phyloP scores from a whole-genome alignment of 106 monocot species.

The Dendrobium nobile region DNA sequence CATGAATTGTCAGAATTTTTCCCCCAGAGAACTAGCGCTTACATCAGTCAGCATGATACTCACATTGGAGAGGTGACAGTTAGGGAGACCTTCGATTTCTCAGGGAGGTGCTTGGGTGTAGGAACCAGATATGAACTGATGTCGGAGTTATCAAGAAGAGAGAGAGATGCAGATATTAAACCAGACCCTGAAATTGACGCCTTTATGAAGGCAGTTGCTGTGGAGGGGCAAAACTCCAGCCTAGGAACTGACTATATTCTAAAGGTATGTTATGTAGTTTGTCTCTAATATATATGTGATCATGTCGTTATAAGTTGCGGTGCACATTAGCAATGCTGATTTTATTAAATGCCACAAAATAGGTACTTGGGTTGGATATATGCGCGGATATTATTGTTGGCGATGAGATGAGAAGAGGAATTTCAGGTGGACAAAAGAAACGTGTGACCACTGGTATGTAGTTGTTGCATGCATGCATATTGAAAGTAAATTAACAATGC shows the following conservation, averaged over 20 bases:
- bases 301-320: neutral
- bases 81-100: slow-evolving; percentile 80
- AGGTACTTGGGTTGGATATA: slow-evolving; percentile 74
- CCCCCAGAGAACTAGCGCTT: slow-evolving; percentile 79
- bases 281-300: neutral
- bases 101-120: slow-evolving; percentile 64
- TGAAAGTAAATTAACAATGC: neutral
- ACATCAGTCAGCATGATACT: slow-evolving; percentile 83
- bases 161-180: slow-evolving; percentile 66
- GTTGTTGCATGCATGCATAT: neutral
- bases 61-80: slow-evolving; percentile 91
- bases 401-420: slow-evolving; percentile 70
- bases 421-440: slow-evolving; percentile 85
- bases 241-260: slow-evolving; percentile 62
- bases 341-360: neutral
- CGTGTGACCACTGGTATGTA: slow-evolving; percentile 54
- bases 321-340: neutral
- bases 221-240: slow-evolving; percentile 43
- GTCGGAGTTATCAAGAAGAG: slow-evolving; percentile 65
- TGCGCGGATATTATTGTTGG: slow-evolving; percentile 77
- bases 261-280: slow-evolving; percentile 40
- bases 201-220: slow-evolving; percentile 68
- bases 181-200: slow-evolving; percentile 91
- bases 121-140: slow-evolving; percentile 76
- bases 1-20: slow-evolving; percentile 69